Evolutionary conservation across 371 early-diverging fungal species (phyloP).

Genomic region (Mucor saturninus): DNA sequence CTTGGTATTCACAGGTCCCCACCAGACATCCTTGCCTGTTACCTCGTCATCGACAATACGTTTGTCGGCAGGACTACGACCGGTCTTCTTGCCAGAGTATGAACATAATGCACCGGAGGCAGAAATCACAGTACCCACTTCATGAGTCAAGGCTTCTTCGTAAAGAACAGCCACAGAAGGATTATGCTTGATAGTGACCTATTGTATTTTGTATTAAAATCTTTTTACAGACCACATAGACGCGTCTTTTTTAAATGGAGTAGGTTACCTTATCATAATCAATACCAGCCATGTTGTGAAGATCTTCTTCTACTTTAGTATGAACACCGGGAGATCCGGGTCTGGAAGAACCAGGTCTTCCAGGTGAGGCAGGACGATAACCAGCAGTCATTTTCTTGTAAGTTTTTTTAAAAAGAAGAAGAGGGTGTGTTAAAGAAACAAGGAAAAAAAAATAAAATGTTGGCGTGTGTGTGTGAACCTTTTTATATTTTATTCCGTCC

Average conservation of each 20-base stretch:
- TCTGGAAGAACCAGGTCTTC: constrained; percentile 33
- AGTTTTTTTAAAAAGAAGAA: constrained; percentile 3
- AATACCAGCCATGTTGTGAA: constrained; percentile 54
- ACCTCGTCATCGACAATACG: constrained; percentile 92
- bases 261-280: constrained; percentile 53
- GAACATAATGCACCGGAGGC: constrained; percentile 91
- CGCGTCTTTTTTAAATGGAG: not conserved
- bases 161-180: constrained; percentile 86
- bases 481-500: not conserved
- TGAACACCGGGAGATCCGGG: constrained; percentile 41
- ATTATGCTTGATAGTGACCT: constrained; percentile 69
- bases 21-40: constrained; percentile 90
- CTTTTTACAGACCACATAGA: no score
- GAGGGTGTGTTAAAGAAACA: not conserved
- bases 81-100: constrained; percentile 90
- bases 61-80: constrained; percentile 92
- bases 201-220: no score
- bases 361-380: constrained; percentile 27
- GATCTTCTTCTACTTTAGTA: constrained; percentile 58
- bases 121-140: constrained; percentile 88
- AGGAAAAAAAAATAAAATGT: not conserved
- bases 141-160: constrained; percentile 92
- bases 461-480: not conserved
- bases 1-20: constrained; percentile 97
- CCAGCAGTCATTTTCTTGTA: constrained; percentile 22